Conservation (phyloP, 2,329 filamentous ascomycete species). For the Camptophora hylomeconis region DNA sequence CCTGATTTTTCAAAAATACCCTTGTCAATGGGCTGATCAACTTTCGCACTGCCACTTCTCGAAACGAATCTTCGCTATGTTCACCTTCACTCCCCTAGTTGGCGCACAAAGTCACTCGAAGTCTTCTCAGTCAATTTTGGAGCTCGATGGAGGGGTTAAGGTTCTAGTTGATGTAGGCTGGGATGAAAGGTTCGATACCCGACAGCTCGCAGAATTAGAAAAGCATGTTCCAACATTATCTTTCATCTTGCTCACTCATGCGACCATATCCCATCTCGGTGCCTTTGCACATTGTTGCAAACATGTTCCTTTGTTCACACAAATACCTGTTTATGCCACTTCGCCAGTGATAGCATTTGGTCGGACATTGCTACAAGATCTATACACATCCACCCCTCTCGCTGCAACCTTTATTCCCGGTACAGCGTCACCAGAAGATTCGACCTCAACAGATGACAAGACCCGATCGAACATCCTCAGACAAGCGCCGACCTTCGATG, state of each 20-base stretch:
- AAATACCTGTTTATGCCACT: slow-evolving; percentile 90
- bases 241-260: slow-evolving; percentile 85
- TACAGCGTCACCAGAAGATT: slow-evolving; percentile 20
- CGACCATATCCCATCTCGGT: slow-evolving; percentile 79
- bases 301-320: slow-evolving; percentile 79
- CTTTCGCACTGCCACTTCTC: too few relatives aligned
- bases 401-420: slow-evolving; percentile 68
- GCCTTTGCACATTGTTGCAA: slow-evolving; percentile 97
- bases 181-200: slow-evolving; percentile 80
- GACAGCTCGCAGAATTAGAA: slow-evolving; percentile 75
- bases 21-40: too few relatives aligned
- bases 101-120: slow-evolving; percentile 69
- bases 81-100: slow-evolving; percentile 85
- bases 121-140: slow-evolving; percentile 87
- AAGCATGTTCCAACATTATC: slow-evolving; percentile 87
- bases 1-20: too few relatives aligned
- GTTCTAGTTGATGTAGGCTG: slow-evolving; percentile 89
- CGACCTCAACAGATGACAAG: slow-evolving; percentile 34
- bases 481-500: slow-evolving; percentile 64
- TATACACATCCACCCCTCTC: slow-evolving; percentile 81
- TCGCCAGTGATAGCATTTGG: slow-evolving; percentile 86
- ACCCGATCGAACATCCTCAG: slow-evolving; percentile 40
- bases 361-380: slow-evolving; percentile 76
- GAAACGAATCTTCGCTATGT: slow-evolving; percentile 59
- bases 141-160: slow-evolving; percentile 94